Conservation (phyloP, 2,329 filamentous ascomycete species). For the Cryphonectria carpinicola region DNA sequence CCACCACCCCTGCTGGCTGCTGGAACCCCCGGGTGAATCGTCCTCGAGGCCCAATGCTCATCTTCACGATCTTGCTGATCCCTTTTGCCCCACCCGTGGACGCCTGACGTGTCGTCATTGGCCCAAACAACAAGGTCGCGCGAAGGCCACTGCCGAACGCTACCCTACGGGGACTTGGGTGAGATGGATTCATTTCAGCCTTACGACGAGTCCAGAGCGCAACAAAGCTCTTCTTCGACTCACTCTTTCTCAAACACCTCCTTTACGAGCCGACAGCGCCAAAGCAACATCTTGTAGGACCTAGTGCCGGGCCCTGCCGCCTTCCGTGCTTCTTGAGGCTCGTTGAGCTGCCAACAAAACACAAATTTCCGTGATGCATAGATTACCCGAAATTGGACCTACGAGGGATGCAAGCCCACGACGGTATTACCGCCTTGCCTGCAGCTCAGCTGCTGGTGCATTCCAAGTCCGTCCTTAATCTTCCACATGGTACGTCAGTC, state of each 20-base stretch:
- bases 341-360: background rate
- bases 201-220: slow-evolving; percentile 5
- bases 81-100: slow-evolving; percentile 2
- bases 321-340: background rate
- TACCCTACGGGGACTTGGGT: slow-evolving; percentile 21
- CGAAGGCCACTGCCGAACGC: slow-evolving; percentile 26
- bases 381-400: slow-evolving; percentile 19
- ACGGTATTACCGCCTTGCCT: background rate
- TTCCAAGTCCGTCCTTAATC: slow-evolving; percentile 24
- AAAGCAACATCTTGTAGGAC: background rate
- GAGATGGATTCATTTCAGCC: slow-evolving; percentile 26
- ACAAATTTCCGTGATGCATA: slow-evolving; percentile 21
- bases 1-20: slow-evolving; percentile 15
- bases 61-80: slow-evolving; percentile 25
- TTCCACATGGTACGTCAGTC: slow-evolving; percentile 16
- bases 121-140: background rate
- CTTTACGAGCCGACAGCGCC: background rate
- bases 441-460: slow-evolving; percentile 14
- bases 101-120: slow-evolving; percentile 17
- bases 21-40: slow-evolving; percentile 22
- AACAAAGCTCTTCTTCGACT: background rate
- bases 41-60: slow-evolving; percentile 16
- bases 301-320: background rate
- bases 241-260: background rate
- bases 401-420: slow-evolving; percentile 5